Evolutionary conservation across 192 early-diverging fungal species (phyloP).

Genomic region (Jimgerdemannia lactiflua): DNA sequence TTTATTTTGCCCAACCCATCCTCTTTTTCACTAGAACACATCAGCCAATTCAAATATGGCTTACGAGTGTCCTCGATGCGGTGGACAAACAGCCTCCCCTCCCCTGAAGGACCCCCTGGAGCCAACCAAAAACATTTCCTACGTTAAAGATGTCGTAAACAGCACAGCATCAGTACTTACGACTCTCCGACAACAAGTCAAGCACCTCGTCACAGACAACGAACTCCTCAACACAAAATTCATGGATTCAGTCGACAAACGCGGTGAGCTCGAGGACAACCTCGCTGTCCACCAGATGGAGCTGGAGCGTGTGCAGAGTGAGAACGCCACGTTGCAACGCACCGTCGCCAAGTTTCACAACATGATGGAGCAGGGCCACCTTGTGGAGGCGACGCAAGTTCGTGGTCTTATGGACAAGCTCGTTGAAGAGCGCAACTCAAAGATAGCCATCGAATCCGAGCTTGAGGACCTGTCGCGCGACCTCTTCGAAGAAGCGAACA

Average conservation of each 20-base stretch:
- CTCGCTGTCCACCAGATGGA: slow-evolving; percentile 35
- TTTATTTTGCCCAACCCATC: no score
- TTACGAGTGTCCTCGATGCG: not conserved
- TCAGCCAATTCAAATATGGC: not conserved
- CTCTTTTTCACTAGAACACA: no score
- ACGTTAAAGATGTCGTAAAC: not conserved
- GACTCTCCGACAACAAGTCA: slow-evolving; percentile 12
- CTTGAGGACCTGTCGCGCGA: slow-evolving; percentile 31
- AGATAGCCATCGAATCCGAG: slow-evolving; percentile 27
- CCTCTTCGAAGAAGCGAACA: slow-evolving; percentile 35
- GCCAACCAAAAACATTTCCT: not conserved
- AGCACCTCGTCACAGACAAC: slow-evolving; percentile 31
- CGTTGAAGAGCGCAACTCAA: slow-evolving; percentile 29
- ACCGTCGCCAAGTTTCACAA: slow-evolving; percentile 24
- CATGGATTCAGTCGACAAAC: slow-evolving; percentile 30
- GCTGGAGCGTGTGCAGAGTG: slow-evolving; percentile 22
- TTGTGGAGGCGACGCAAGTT: slow-evolving; percentile 36
- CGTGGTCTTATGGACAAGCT: slow-evolving; percentile 35
- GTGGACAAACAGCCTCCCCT: not conserved
- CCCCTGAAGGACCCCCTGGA: not conserved
- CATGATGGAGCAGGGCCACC: slow-evolving; percentile 31
- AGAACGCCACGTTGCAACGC: slow-evolving; percentile 19
- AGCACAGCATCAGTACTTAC: not conserved
- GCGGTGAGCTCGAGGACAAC: slow-evolving; percentile 32
- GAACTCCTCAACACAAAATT: slow-evolving; percentile 31